Conservation (phyloP, 2,329 filamentous ascomycete genomes). For the Annulohypoxylon truncatum region DNA sequence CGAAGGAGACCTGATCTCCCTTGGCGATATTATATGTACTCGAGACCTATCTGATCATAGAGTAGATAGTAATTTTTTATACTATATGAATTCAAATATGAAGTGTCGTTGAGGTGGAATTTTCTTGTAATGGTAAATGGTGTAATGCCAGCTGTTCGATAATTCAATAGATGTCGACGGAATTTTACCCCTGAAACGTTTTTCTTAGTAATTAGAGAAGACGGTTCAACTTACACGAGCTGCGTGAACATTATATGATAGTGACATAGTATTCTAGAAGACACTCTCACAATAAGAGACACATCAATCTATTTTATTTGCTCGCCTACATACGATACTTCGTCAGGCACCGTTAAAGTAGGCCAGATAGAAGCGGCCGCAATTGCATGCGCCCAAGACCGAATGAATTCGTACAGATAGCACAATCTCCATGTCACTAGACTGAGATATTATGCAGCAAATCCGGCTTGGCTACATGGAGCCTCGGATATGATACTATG, state of each 20-base stretch:
- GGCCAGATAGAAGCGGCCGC: slow-evolving; percentile 12
- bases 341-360: not conserved
- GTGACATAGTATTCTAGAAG: not conserved
- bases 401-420: not conserved
- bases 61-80: not conserved
- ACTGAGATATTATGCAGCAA: slow-evolving; percentile 5
- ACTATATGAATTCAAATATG: not conserved
- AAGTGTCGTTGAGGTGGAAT: not conserved
- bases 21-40: slow-evolving; percentile 27
- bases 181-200: not conserved
- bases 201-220: not conserved
- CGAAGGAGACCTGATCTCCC: slow-evolving; percentile 30
- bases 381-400: slow-evolving; percentile 4
- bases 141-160: not conserved
- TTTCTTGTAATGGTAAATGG: not conserved
- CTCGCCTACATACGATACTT: not conserved
- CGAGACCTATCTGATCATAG: not conserved
- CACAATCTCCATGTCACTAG: slow-evolving; percentile 5
- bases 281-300: not conserved
- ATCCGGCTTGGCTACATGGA: slow-evolving; percentile 8
- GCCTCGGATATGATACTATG: slow-evolving; percentile 23
- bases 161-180: not conserved
- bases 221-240: not conserved
- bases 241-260: not conserved
- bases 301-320: not conserved